phyloP scores from a whole-genome alignment of 176 grass and related monocot species.

The Tillandsia fasciculata region DNA sequence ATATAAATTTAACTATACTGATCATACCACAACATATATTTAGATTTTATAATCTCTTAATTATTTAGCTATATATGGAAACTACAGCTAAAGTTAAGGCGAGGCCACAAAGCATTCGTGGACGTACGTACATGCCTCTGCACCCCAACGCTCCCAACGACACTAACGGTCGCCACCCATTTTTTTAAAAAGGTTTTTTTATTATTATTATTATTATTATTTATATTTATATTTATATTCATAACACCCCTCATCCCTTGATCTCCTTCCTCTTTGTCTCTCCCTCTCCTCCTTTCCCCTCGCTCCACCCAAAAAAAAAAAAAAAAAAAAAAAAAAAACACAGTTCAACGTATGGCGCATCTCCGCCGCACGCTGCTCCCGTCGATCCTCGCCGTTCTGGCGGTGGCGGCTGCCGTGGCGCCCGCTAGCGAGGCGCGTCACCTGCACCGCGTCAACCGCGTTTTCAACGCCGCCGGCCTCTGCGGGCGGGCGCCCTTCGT shows the following conservation, averaged over 20 bases:
- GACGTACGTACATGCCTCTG: too few relatives aligned
- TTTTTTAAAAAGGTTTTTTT: background rate
- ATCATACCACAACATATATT: too few relatives aligned
- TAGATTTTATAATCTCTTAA: too few relatives aligned
- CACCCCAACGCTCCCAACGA: background rate
- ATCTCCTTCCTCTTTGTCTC: background rate
- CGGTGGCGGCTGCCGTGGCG: background rate
- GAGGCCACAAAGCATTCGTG: too few relatives aligned
- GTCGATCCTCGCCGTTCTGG: background rate
- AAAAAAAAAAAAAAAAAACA: too few relatives aligned
- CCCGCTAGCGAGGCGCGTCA: background rate
- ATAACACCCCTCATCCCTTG: background rate
- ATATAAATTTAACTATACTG: too few relatives aligned
- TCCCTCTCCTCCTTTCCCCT: background rate
- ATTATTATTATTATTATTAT: too few relatives aligned
- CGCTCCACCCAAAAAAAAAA: background rate
- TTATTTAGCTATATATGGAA: too few relatives aligned
- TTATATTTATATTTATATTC: slow-evolving; percentile 11
- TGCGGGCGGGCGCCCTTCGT: slow-evolving; percentile 32
- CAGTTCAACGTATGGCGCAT: too few relatives aligned
- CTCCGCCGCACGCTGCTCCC: too few relatives aligned
- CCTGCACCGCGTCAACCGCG: background rate
- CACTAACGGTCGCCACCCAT: slow-evolving; percentile 1
- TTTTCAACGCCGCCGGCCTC: background rate
- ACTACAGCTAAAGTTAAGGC: too few relatives aligned